Conservation (phyloP, 495 filamentous ascomycete genomes). For the Penicillium turbatum region DNA sequence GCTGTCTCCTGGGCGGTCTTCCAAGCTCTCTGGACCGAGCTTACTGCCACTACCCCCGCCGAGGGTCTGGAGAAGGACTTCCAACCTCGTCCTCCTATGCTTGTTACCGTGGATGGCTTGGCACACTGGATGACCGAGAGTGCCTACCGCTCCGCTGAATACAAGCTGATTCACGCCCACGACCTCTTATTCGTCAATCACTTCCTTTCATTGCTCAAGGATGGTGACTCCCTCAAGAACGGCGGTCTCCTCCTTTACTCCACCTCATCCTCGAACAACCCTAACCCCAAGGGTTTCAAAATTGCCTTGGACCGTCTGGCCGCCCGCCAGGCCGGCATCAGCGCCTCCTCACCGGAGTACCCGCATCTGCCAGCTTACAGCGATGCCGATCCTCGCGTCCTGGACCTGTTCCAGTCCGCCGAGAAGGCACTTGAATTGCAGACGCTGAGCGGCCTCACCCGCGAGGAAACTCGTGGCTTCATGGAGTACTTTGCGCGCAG, state of each 20-base stretch:
- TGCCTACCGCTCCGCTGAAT: slow-evolving; percentile 64
- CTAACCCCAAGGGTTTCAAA: slow-evolving; percentile 57
- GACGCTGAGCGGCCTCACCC: slow-evolving; percentile 60
- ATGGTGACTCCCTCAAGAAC: slow-evolving; percentile 59
- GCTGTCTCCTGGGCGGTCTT: slow-evolving; percentile 78
- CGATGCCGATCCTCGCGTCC: slow-evolving; percentile 62
- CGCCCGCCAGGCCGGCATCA: slow-evolving; percentile 34
- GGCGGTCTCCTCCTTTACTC: slow-evolving; percentile 77
- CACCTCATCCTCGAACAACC: slow-evolving; percentile 62
- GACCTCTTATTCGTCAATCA: slow-evolving; percentile 72
- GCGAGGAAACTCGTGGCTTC: slow-evolving; percentile 68
- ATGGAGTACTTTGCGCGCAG: slow-evolving; percentile 93
- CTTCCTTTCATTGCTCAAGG: slow-evolving; percentile 63
- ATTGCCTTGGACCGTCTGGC: slow-evolving; percentile 55
- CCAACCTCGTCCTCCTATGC: slow-evolving; percentile 64
- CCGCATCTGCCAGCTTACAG: slow-evolving; percentile 61
- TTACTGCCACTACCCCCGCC: slow-evolving; percentile 55
- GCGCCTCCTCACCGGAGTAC: slow-evolving; percentile 32
- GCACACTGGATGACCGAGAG: slow-evolving; percentile 73
- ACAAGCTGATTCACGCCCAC: slow-evolving; percentile 77
- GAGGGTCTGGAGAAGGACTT: slow-evolving; percentile 34
- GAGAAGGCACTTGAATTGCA: slow-evolving; percentile 47
- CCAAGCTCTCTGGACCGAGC: slow-evolving; percentile 73
- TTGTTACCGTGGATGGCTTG: slow-evolving; percentile 75
- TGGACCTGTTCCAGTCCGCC: slow-evolving; percentile 42